Conservation (phyloP, 139 green algal genomes). For the Coccomyxa sp. region DNA sequence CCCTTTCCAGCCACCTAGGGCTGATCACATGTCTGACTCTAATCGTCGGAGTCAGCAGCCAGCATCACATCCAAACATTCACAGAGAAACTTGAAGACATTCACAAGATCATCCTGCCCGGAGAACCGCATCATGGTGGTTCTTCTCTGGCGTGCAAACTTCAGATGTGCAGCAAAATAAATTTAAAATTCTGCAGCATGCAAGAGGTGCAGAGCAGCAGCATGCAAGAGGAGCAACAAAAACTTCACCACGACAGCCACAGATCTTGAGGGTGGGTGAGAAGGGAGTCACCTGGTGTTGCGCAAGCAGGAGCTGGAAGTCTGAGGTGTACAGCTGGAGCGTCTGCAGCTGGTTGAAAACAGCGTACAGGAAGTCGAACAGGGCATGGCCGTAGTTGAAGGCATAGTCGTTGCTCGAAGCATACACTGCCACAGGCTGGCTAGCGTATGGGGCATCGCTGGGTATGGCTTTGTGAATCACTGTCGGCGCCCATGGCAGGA, state of each 20-base stretch:
- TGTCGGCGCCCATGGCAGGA: too few species aligned
- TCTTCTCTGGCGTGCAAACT: background rate
- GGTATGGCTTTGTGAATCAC: too few species aligned
- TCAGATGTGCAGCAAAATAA: background rate
- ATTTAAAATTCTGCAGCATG: background rate
- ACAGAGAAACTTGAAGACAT: too few species aligned
- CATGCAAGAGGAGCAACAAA: background rate
- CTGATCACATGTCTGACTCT: too few species aligned
- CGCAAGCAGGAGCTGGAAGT: slow-evolving; percentile 6
- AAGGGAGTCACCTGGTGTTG: background rate
- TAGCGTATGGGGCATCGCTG: background rate
- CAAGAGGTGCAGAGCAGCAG: background rate
- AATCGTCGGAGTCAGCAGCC: too few species aligned
- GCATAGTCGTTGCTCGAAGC: background rate
- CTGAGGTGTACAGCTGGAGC: slow-evolving; percentile 1
- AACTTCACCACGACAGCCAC: background rate
- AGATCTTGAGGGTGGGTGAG: background rate
- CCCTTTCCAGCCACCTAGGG: too few species aligned
- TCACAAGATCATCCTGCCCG: too few species aligned
- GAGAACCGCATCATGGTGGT: too few species aligned
- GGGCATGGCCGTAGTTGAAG: background rate
- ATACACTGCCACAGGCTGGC: background rate
- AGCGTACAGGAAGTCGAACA: slow-evolving; percentile 16
- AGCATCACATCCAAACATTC: too few species aligned
- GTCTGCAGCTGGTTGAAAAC: slow-evolving; percentile 8